A percentile compares a stretch with the other conserved stretches of the same genome.
Conservation (phyloP, 176 grass and related monocot genomes). For the Secale cereale region DNA sequence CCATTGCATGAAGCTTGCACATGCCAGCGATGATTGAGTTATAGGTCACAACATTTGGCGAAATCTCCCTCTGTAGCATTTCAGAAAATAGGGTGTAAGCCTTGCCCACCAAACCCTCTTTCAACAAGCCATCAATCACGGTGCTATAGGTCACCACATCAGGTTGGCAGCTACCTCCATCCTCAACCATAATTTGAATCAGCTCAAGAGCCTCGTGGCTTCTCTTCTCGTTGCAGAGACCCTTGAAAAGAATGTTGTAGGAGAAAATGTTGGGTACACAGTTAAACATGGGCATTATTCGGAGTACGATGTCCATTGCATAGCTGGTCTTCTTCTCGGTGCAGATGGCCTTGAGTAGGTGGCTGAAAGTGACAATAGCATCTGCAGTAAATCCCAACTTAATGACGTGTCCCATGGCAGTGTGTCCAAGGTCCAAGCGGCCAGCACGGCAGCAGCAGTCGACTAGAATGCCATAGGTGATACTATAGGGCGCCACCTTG, state of each 20-base stretch:
- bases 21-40: too few relatives aligned
- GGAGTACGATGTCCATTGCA: conserved; percentile 8
- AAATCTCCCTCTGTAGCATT: background rate
- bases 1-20: too few relatives aligned
- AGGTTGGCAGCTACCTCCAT: background rate
- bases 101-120: background rate
- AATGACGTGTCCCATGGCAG: background rate
- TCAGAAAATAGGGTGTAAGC: background rate
- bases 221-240: conserved; percentile 7
- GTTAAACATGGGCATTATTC: conserved; percentile 21
- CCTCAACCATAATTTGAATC: conserved; percentile 14
- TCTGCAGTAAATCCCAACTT: background rate
- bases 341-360: conserved; percentile 21
- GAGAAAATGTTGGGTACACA: background rate
- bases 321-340: conserved; percentile 1
- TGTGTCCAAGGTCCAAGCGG: background rate
- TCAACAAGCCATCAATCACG: background rate
- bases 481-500: background rate
- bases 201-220: conserved; percentile 19
- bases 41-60: too few relatives aligned
- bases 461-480: background rate
- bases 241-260: conserved; percentile 19
- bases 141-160: background rate
- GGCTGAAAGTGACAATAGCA: background rate
- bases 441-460: background rate